These are phyloP conservation scores for Nakazawaea sp. DNA, from an alignment of 805 yeast species.

Conservation along the genomic window DNA sequence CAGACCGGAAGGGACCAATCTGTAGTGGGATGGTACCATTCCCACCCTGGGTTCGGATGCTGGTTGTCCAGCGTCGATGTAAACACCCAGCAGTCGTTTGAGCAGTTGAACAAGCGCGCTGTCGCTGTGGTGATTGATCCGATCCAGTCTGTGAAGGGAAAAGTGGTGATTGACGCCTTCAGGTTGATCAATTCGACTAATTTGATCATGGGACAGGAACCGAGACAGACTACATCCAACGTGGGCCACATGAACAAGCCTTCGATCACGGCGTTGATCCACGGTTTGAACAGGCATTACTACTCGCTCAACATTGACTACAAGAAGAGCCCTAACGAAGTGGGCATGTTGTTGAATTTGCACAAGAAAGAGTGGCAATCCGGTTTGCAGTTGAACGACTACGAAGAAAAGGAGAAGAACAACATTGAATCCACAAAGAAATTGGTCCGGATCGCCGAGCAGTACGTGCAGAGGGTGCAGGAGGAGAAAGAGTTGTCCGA, in stretches of 20 bases:
- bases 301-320: constrained; percentile 94
- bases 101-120: constrained; percentile 89
- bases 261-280: constrained; percentile 92
- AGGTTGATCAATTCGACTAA: constrained; percentile 85
- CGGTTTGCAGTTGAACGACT: constrained; percentile 76
- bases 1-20: constrained; percentile 99
- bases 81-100: constrained; percentile 96
- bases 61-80: constrained; percentile 98
- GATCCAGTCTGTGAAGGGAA: constrained; percentile 96
- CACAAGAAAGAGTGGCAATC: constrained; percentile 96
- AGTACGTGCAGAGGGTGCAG: constrained; percentile 81
- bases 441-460: constrained; percentile 86
- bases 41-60: constrained; percentile 99
- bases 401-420: constrained; percentile 66
- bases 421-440: constrained; percentile 67
- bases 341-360: constrained; percentile 86
- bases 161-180: constrained; percentile 98
- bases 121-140: constrained; percentile 99
- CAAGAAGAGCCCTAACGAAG: constrained; percentile 86
- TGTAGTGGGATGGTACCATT: constrained; percentile 99
- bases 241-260: constrained; percentile 95
- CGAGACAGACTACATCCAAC: constrained; percentile 95
- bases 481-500: constrained; percentile 88
- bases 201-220: constrained; percentile 94
- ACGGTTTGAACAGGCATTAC: constrained; percentile 94